Base-by-base conservation (phyloP, 805 yeast genomes). In the Hanseniaspora lachancei region DNA sequence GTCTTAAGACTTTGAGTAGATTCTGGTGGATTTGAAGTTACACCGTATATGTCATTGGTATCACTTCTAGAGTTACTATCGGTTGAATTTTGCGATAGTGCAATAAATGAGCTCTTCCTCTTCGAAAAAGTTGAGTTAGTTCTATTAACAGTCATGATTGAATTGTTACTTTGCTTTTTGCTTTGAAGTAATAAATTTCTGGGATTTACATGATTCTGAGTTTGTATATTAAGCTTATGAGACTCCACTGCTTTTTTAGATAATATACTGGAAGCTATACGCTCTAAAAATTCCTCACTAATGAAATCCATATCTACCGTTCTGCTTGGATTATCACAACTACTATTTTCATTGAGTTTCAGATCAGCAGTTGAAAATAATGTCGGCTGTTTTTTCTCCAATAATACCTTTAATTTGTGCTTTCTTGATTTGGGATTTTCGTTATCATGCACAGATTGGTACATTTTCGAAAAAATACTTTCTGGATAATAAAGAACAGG, bases 401-500 rank as follows among this genome's bases (percentile, higher is more conserved):
- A 55, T 53, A 23, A 62, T 36, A 18, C 59, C 54, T 9, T 39
- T 18, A 62, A 54, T 32, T 62, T 65, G 21, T 62, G 58, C 10
- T 63, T 56, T 16, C 51, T 47, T 16, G 18, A 36, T 10, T n/a
- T n/a, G 16, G 48, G 12, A 20, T 13, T 34, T 27, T 35, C 47
- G 10, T 16, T 38, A 23, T 23, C 36, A n/a, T 29, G 35, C 3
- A 34, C 3, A 15, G 15, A n/a, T n/a, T 44, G 47, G 15, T n/a
- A 44, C 9, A 44, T 27, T 18, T 44, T 27, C 2, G 49, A 46
- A 12, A 32, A 46, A 3, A n/a, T 10, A 5, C 18, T 15, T 32
- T 46, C 24, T 3, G 49, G 41, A n/a, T 49, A 20, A 34, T 34
- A 38, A 10, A 46, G 27, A 5, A 46, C 32, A 18, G 97, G 97